Evolutionary conservation across 345 rosid species (phyloP), one percentile per base, ranked within the genome.

Genomic region (Garcia nutans): DNA sequence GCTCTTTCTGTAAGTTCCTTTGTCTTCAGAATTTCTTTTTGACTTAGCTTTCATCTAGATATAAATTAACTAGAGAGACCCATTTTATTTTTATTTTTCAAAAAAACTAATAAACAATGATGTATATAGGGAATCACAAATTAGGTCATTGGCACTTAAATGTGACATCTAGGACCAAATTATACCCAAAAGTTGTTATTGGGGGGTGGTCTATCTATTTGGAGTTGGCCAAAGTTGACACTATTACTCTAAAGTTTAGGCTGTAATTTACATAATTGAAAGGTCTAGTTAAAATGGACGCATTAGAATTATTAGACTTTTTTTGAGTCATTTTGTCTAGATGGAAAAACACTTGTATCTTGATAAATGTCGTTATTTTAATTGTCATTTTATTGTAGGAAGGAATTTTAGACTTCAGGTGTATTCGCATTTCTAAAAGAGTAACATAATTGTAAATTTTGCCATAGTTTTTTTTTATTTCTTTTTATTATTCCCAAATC

Each of bases 1-100:
- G 54, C 97, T 94, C 68, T 90, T 88, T 75, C 85, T 92, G 98
- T 94, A 75, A 90, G 98, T 89, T 54, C 45, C 50, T 64, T 73
- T 50, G 31, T 33, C 59, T 59, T 54, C 52, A 47, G 50, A 47
- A 47, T 47, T 47, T 47, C 50, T 47, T 3, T 45, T 45, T 47
- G 50, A 10, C 13, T 47, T 47, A 9, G 50, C 50, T 15, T 15
- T 52, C 56, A 52, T 52, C 12, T 52, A 12, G 56, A 10, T 52
- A 52, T 52, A 52, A 52, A 52, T 3, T 15, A 52, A 13, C 56
- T 52, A 16, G 12, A 15, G 56, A 52, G 19, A 52, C 56, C 16
- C 56, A 52, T 52, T 52, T 52, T 37, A 0, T 37, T 37, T 5
- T 37, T 37, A 0, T 37, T 37, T 37, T 4, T 37, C 0, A 37